Percentiles rank a stretch among this genome's conserved stretches.
Evolutionary conservation across 352 stramenopile genomes (phyloP).

Genomic region (Proteromonas lacertae): DNA sequence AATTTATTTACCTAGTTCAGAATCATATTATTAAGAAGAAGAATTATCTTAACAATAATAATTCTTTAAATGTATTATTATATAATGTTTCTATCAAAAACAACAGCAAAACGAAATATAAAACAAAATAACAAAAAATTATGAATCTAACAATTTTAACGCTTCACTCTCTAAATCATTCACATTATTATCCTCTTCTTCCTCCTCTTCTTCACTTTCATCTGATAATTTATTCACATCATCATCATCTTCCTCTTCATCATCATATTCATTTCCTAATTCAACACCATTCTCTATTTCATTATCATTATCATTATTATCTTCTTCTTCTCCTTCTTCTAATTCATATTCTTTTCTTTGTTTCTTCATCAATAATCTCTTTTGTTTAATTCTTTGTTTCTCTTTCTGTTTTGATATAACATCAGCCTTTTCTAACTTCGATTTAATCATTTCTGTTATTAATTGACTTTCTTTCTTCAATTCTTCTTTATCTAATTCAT

Average conservation of each 20-base stretch:
- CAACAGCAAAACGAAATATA: too few species aligned
- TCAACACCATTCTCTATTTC: background rate
- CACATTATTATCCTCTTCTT: background rate
- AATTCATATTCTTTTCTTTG: too few species aligned
- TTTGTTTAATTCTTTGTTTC: constrained; percentile 34
- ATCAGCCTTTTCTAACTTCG: constrained; percentile 24
- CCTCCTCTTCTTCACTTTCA: constrained; percentile 1
- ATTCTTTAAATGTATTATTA: too few species aligned
- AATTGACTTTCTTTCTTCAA: constrained; percentile 17
- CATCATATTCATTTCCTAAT: background rate
- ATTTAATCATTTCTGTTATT: constrained; percentile 19
- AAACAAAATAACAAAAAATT: too few species aligned
- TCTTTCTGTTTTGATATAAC: constrained; percentile 42
- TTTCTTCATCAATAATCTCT: constrained; percentile 23
- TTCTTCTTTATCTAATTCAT: constrained; percentile 19
- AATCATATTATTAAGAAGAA: too few species aligned
- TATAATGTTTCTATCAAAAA: too few species aligned
- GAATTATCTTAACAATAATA: too few species aligned
- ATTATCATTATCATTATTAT: background rate
- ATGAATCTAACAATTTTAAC: too few species aligned
- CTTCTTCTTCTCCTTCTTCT: constrained; percentile 7
- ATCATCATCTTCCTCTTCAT: constrained; percentile 6
- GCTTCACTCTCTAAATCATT: background rate
- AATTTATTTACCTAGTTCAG: too few species aligned
- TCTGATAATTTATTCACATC: constrained; percentile 11